Evolutionary conservation across 208 protist species (phyloP).

Genomic region (Trypanosomatidae sp.): DNA sequence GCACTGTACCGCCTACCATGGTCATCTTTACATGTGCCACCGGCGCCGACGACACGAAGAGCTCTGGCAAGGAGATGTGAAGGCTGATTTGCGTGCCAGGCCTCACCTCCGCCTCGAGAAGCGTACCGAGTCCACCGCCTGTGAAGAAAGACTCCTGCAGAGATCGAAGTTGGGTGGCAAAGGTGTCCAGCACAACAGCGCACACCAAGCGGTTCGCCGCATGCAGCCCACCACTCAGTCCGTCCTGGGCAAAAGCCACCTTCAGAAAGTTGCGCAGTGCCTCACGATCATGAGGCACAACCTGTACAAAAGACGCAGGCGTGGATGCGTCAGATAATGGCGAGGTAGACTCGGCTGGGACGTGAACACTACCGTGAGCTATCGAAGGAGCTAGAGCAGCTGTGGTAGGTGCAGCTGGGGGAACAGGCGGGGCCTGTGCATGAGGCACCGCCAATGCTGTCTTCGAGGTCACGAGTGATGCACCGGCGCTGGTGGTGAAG

Average conservation of each 20-base stretch:
- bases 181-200: slow-evolving; percentile 59
- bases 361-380: background rate
- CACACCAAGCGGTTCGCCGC: slow-evolving; percentile 59
- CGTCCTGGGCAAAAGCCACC: slow-evolving; percentile 39
- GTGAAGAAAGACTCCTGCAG: slow-evolving; percentile 49
- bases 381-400: background rate
- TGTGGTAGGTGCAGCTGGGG: background rate
- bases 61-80: slow-evolving; percentile 27
- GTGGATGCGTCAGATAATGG: background rate
- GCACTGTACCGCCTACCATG: slow-evolving; percentile 37
- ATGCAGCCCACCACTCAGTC: slow-evolving; percentile 54
- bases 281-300: slow-evolving; percentile 41
- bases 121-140: slow-evolving; percentile 34
- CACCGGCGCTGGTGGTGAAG: slow-evolving; percentile 25
- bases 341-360: background rate
- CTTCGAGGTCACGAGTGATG: slow-evolving; percentile 11
- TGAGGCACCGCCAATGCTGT: background rate
- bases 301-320: background rate
- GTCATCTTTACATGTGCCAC: slow-evolving; percentile 37
- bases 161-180: slow-evolving; percentile 44
- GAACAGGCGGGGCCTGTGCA: background rate
- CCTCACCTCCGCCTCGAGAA: slow-evolving; percentile 50
- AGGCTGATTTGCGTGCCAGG: slow-evolving; percentile 60
- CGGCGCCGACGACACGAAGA: slow-evolving; percentile 2
- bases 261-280: slow-evolving; percentile 49